phyloP scores from a whole-genome alignment of 352 stramenopile genomes.

The Pythium sukuiense region DNA sequence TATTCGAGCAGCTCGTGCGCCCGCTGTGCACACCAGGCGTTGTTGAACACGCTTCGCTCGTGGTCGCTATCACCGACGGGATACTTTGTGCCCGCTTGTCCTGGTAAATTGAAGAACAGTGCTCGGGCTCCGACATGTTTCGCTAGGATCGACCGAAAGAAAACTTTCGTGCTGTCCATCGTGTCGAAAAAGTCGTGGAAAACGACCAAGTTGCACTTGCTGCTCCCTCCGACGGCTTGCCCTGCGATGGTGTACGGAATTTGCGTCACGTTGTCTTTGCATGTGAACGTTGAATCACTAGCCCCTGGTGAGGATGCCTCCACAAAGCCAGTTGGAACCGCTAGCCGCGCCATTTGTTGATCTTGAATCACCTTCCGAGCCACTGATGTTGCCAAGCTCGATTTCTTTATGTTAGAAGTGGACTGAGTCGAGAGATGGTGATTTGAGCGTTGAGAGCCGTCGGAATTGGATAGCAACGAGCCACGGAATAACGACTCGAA shows the following conservation, averaged over 20 bases:
- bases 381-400: slow-evolving; percentile 20
- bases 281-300: slow-evolving; percentile 57
- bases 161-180: slow-evolving; percentile 85
- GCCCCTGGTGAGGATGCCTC: slow-evolving; percentile 27
- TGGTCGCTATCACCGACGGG: slow-evolving; percentile 12
- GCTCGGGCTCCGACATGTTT: slow-evolving; percentile 80
- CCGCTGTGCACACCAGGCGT: slow-evolving; percentile 76
- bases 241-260: slow-evolving; percentile 85
- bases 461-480: not conserved
- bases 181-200: slow-evolving; percentile 95
- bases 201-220: slow-evolving; percentile 89
- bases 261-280: slow-evolving; percentile 68
- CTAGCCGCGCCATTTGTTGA: slow-evolving; percentile 74
- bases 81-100: slow-evolving; percentile 84
- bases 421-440: not conserved
- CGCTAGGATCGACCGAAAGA: slow-evolving; percentile 81
- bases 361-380: slow-evolving; percentile 58
- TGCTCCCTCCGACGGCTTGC: slow-evolving; percentile 48
- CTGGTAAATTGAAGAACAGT: slow-evolving; percentile 91
- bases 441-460: not conserved
- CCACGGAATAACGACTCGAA: slow-evolving; percentile 12
- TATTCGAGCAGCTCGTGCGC: slow-evolving; percentile 87
- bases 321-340: slow-evolving; percentile 44
- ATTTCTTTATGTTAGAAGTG: slow-evolving; percentile 18
- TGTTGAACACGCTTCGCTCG: slow-evolving; percentile 60